Percentiles rank a stretch among this genome's conserved stretches.
Conservation (phyloP, 768 basidiomycete genomes). For the Trametes cubensis region DNA sequence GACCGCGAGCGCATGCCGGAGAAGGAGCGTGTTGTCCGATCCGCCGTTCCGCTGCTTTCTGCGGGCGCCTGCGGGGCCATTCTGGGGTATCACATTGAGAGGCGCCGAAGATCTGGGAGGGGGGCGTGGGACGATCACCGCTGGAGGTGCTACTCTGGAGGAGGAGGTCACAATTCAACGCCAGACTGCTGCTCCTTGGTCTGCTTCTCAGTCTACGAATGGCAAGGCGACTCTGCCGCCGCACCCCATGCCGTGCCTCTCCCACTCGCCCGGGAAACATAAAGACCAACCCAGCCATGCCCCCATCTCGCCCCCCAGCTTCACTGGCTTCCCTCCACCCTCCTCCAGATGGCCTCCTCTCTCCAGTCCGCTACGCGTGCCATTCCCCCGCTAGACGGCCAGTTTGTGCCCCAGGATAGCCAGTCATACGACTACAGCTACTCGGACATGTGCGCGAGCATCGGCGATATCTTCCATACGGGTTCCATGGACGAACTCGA, state of each 20-base stretch:
- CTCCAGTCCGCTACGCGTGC: not conserved
- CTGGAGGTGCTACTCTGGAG: not conserved
- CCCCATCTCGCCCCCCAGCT: not conserved
- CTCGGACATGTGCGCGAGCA: not conserved
- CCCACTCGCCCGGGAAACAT: not conserved
- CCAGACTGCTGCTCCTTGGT: not conserved
- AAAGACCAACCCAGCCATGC: not conserved
- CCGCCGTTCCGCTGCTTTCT: no score
- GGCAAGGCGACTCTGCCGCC: not conserved
- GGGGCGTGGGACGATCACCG: slow-evolving; percentile 3
- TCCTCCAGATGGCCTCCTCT: not conserved
- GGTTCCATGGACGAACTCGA: not conserved
- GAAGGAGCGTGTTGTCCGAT: no score
- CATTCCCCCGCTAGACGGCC: not conserved
- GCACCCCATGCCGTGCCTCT: not conserved
- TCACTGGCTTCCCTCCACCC: not conserved
- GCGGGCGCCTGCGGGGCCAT: no score
- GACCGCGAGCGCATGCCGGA: no score
- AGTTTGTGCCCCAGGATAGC: not conserved
- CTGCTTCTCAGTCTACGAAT: not conserved
- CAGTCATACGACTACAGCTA: not conserved
- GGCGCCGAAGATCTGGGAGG: slow-evolving; percentile 1
- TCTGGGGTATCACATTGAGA: not conserved
- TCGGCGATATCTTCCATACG: not conserved
- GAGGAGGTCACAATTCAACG: not conserved